Conservation (phyloP, 1,284 basidiomycete species). For the Ceratobasidium sp. region DNA sequence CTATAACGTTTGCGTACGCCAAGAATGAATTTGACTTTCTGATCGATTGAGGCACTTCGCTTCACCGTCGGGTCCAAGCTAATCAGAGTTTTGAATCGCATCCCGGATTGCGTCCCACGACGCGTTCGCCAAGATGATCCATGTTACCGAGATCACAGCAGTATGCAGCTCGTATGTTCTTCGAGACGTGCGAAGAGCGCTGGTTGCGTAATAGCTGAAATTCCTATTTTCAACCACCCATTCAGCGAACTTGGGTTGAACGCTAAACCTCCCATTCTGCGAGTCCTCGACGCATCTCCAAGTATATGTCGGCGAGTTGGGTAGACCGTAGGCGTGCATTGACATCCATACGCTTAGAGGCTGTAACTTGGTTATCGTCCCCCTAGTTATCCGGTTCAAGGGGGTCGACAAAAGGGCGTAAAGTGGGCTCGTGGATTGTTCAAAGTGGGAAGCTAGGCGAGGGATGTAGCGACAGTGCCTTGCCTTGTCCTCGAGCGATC, state of each 20-base stretch:
- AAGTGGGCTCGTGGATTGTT: neutral
- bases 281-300: neutral
- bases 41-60: too few species aligned
- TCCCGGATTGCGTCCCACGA: too few species aligned
- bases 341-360: conserved; percentile 9
- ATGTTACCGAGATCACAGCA: too few species aligned
- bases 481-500: neutral
- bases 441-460: neutral
- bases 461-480: neutral
- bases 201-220: too few species aligned
- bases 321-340: neutral
- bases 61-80: too few species aligned
- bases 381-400: neutral
- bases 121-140: too few species aligned
- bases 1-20: too few species aligned
- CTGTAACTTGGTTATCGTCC: conserved; percentile 3
- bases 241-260: neutral
- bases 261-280: neutral
- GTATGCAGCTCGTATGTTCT: too few species aligned
- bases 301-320: neutral
- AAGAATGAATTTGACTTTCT: too few species aligned
- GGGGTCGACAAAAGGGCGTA: neutral
- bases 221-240: too few species aligned
- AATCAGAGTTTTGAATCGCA: too few species aligned
- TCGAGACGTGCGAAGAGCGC: too few species aligned